Evolutionary conservation across 2,329 filamentous ascomycete genomes (phyloP).

Genomic region (Biscogniauxia sp.): DNA sequence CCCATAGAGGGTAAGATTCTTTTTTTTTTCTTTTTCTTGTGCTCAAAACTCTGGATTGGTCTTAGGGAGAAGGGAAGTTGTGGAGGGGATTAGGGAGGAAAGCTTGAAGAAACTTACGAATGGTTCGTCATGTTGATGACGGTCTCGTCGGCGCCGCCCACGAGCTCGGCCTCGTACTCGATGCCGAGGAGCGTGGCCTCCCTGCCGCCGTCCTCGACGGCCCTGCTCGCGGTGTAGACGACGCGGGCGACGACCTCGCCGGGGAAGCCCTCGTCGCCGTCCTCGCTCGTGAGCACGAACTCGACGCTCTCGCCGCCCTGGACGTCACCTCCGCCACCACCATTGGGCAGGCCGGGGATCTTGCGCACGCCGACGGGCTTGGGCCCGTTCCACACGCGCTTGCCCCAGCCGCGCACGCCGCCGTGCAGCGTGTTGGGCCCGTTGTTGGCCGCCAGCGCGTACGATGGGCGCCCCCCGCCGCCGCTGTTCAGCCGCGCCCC

Average conservation of each 20-base stretch:
- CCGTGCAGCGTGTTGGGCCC: slow-evolving; percentile 74
- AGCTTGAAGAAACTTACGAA: slow-evolving; percentile 62
- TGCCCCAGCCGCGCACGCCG: slow-evolving; percentile 75
- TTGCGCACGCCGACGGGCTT: slow-evolving; percentile 51
- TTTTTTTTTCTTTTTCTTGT: neutral
- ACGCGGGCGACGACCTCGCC: slow-evolving; percentile 77
- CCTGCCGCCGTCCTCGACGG: slow-evolving; percentile 54
- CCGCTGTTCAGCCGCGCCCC: slow-evolving; percentile 65
- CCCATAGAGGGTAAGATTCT: too few species aligned
- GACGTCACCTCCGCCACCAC: too few species aligned
- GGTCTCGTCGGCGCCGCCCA: slow-evolving; percentile 81
- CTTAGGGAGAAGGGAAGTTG: neutral
- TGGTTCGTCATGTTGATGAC: slow-evolving; percentile 94
- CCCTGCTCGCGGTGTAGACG: slow-evolving; percentile 73
- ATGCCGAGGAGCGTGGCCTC: slow-evolving; percentile 73
- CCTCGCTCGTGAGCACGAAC: slow-evolving; percentile 65
- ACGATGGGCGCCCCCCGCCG: slow-evolving; percentile 59
- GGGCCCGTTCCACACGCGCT: slow-evolving; percentile 73
- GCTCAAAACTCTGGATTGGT: neutral
- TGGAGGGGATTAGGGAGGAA: neutral
- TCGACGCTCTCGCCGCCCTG: slow-evolving; percentile 64
- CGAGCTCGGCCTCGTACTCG: slow-evolving; percentile 85
- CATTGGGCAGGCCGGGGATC: slow-evolving; percentile 50
- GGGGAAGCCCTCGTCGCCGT: slow-evolving; percentile 88
- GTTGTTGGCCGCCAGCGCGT: slow-evolving; percentile 73